Evolutionary conservation across 768 basidiomycete genomes (phyloP), one percentile per base, ranked within the genome.

Genomic region (Boletus rubescentipes): DNA sequence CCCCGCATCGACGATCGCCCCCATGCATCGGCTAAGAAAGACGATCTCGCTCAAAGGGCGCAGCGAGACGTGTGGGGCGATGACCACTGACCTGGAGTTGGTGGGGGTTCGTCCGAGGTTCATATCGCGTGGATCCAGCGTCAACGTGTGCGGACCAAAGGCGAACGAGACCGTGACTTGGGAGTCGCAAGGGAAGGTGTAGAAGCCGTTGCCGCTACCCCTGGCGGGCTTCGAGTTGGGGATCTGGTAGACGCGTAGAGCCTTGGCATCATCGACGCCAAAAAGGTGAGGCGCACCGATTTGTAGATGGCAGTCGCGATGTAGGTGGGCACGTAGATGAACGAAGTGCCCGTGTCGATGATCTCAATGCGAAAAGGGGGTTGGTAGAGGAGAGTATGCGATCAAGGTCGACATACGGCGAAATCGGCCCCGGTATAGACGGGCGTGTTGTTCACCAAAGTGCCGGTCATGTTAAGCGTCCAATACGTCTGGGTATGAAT

Each of bases 301-400:
- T 59, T 49, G 66, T 87, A 88, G 53, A 88, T 75, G 9, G 67
- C 57, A 3, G 63, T 46, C 6, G 77, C 81, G 29, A 81, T 56
- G 0, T 61, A 43, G 36, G 69, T 63, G 1, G 84, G 82, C 7
- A 85, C 54, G 66, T 87, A 87, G 53, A 87, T 80, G 26, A 86
- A 71, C 29, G 85, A 82, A 4, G 85, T 86, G 30, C 87, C 86
- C 0, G 85, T 84, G 61, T 88, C 87, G 53, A 88, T 77, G 18
- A 84, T 83, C 85, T 86, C 16, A 21, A 20, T 4, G 11, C 30
- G 12, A 2, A 23, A 18, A 18, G 20, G 2, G 30, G 23, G 26
- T 39, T 4, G 26, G 46, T 16, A 20, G 35, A 36, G 23, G 35
- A 30, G 58, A 51, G 9, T 56, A 2, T 47, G 31, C 50, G 23